Evolutionary conservation across 2,329 filamentous ascomycete species (phyloP).

Genomic region (Fusarium sp.): DNA sequence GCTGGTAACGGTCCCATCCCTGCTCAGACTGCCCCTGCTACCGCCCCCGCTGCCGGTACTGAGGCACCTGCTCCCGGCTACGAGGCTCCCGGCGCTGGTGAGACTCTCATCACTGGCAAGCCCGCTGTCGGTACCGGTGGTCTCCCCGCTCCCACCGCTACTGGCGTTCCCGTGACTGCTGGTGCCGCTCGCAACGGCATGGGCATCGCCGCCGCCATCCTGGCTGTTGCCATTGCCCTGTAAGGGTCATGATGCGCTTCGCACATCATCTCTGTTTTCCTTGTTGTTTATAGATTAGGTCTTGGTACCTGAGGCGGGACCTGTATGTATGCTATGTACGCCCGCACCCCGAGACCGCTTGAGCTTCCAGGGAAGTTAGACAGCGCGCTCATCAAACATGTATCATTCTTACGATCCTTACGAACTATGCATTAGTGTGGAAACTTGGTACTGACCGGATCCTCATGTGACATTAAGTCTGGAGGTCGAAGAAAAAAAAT

Average conservation of each 20-base stretch:
- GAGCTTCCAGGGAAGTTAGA: slow-evolving; percentile 29
- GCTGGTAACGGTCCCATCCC: slow-evolving; percentile 34
- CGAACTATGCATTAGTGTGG: slow-evolving; percentile 51
- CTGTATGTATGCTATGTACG: slow-evolving; percentile 40
- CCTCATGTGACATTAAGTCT: slow-evolving; percentile 25
- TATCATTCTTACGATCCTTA: slow-evolving; percentile 69
- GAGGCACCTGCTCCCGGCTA: slow-evolving; percentile 31
- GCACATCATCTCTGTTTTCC: slow-evolving; percentile 37
- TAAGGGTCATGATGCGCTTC: slow-evolving; percentile 48
- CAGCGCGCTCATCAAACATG: slow-evolving; percentile 36
- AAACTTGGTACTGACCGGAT: slow-evolving; percentile 32
- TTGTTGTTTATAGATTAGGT: slow-evolving; percentile 41
- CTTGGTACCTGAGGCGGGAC: slow-evolving; percentile 40
- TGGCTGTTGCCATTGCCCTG: slow-evolving; percentile 57
- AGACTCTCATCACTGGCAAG: slow-evolving; percentile 41
- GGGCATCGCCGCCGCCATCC: slow-evolving; percentile 56
- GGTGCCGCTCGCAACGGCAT: slow-evolving; percentile 55
- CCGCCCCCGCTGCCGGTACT: slow-evolving; percentile 47
- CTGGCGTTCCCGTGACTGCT: slow-evolving; percentile 50
- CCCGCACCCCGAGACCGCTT: slow-evolving; percentile 25
- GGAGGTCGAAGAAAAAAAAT: slow-evolving; percentile 27
- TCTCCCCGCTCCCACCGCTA: slow-evolving; percentile 48
- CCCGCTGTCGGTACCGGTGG: slow-evolving; percentile 45
- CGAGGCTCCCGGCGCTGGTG: slow-evolving; percentile 18
- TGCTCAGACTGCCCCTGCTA: slow-evolving; percentile 52